These are phyloP conservation scores for Stachybotrys elegans DNA, from an alignment of 2,329 filamentous ascomycete species.

Conservation along the genomic window DNA sequence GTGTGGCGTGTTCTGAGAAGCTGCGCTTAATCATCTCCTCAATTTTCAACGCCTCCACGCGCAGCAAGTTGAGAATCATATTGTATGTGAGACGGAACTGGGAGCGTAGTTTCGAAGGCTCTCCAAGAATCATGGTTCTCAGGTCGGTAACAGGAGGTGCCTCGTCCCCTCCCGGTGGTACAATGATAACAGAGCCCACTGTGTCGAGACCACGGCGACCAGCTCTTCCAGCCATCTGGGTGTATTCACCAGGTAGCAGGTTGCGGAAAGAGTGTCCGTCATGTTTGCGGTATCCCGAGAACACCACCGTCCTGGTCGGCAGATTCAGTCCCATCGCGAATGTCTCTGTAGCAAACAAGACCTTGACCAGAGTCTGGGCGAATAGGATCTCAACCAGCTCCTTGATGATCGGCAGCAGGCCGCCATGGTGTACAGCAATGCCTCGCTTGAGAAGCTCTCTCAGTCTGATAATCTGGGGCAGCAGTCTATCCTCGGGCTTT, in stretches of 20 bases:
- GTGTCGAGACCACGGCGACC: conserved; percentile 88
- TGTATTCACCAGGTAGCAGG: conserved; percentile 90
- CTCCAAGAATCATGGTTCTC: conserved; percentile 90
- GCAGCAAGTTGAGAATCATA: conserved; percentile 94
- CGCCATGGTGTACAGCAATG: conserved; percentile 94
- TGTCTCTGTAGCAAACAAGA: conserved; percentile 95
- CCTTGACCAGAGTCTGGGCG: conserved; percentile 89
- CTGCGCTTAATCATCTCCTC: conserved; percentile 99
- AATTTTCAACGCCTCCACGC: conserved; percentile 95
- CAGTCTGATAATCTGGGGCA: conserved; percentile 90
- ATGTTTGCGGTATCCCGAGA: conserved; percentile 94
- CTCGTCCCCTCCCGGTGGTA: conserved; percentile 75
- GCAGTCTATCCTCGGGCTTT: conserved; percentile 79
- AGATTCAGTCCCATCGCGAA: conserved; percentile 98
- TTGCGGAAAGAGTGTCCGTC: conserved; percentile 91
- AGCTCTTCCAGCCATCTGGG: conserved; percentile 95
- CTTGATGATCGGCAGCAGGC: conserved; percentile 91
- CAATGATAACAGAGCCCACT: conserved; percentile 91
- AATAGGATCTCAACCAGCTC: conserved; percentile 97
- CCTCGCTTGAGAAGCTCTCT: conserved; percentile 81
- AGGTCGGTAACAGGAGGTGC: conserved; percentile 80
- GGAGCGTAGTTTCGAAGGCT: conserved; percentile 89
- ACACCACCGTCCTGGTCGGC: conserved; percentile 92
- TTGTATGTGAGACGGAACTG: conserved; percentile 98
- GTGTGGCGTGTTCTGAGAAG: conserved; percentile 96